Percentiles rank a stretch among this genome's conserved stretches.
Conservation (phyloP, 2,329 filamentous ascomycete genomes). For the Hypoxylon sp. region DNA sequence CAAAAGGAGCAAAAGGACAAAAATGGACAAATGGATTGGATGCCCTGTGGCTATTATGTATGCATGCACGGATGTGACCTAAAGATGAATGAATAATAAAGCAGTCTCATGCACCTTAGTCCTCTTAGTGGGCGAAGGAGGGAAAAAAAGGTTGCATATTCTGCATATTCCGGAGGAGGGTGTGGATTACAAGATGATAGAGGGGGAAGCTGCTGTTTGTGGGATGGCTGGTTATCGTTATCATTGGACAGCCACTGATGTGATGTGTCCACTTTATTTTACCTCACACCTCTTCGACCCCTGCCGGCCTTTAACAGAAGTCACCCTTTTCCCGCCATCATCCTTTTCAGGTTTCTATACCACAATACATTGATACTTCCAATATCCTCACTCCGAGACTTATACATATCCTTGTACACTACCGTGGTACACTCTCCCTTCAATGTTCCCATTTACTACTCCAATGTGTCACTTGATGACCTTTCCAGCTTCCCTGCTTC, state of each 20-base stretch:
- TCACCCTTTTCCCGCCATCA: conserved; percentile 32
- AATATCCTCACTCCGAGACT: conserved; percentile 18
- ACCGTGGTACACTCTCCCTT: conserved; percentile 7
- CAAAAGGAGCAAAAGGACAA: conserved; percentile 34
- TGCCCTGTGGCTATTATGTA: conserved; percentile 39
- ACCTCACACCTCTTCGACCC: conserved; percentile 28
- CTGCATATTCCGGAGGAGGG: conserved; percentile 26
- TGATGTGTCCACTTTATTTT: conserved; percentile 44
- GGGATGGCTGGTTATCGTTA: conserved; percentile 49
- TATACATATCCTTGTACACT: conserved; percentile 14
- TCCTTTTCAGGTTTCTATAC: too few species aligned
- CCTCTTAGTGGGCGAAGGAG: conserved; percentile 36
- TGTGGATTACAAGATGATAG: conserved; percentile 40
- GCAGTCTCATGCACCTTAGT: conserved; percentile 43
- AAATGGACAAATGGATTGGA: conserved; percentile 37
- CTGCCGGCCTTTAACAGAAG: conserved; percentile 27
- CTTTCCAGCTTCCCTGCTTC: conserved; percentile 7
- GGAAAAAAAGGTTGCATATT: conserved; percentile 13
- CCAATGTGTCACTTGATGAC: conserved; percentile 40
- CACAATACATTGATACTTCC: too few species aligned
- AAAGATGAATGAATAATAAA: conserved; percentile 38
- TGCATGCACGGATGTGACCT: conserved; percentile 36
- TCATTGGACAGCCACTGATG: conserved; percentile 49
- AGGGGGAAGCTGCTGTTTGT: conserved; percentile 43
- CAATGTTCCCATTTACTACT: conserved; percentile 1